Evolutionary conservation across 768 basidiomycete species (phyloP), one percentile per base, ranked within the genome.

Genomic region (Hypholoma fasciculare): DNA sequence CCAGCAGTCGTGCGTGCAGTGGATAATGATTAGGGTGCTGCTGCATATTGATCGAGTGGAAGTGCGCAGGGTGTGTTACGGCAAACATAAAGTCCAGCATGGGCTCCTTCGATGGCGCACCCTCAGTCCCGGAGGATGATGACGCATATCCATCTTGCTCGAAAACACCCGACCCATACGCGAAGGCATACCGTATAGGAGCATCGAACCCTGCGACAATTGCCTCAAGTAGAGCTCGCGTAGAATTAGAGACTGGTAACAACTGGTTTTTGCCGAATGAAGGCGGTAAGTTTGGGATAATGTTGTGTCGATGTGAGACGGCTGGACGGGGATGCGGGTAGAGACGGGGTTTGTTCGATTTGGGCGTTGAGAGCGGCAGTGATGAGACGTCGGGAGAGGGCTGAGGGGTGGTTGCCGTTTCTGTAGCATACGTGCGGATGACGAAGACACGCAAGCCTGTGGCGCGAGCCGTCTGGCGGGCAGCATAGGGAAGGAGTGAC

Each of bases 81-180:
- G 95, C 96, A 70, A 99, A 93, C 72, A 99, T 84, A 66, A 98
- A 97, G 73, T 99, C 97, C 19, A 98, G 83, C 90, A 98, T 92
- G 0, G 95, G 95, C 12, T 65, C 66, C 19, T 68, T 67, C 49
- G 65, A 52, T 26, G 56, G 23, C 4, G 42, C 17, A 13, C 61
- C 37, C 4, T 34, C 13, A 1, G 61, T 47, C n/a, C 42, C 34
- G 13, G 58, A 40, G 16, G 55, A 47, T 37, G 63, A 39, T 12
- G 52, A 62, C 1, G 69, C 66, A 64, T 96, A 92, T 16, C 96
- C 92, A 54, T 88, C 87, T 73, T 99, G 97, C 67, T 92, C 86
- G 65, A 97, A 97, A 1, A 98, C 95, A 0, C 96, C 97, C 2
- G 90, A 94, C 12, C 97, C 97, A 69, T 98, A 99, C 0, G 97